A percentile compares a stretch with the other conserved stretches of the same genome.
phyloP scores from a whole-genome alignment of 352 stramenopile species.

The Globisporangium viniferum region DNA sequence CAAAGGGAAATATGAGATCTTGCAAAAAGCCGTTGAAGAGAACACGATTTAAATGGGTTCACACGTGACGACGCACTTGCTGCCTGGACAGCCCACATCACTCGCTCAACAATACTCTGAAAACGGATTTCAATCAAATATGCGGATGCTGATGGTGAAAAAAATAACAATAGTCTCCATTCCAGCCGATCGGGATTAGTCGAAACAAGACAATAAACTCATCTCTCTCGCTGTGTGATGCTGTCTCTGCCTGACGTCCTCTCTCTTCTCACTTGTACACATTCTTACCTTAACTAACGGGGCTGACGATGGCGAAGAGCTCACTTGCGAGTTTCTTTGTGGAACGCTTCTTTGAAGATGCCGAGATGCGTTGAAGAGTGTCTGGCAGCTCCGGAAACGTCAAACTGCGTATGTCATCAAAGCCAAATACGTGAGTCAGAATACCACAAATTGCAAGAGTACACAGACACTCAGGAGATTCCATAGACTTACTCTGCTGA shows the following conservation, averaged over 20 bases:
- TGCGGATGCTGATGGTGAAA: background rate
- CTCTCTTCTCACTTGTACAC: slow-evolving; percentile 5
- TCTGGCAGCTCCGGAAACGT: slow-evolving; percentile 56
- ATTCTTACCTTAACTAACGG: slow-evolving; percentile 36
- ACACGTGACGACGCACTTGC: background rate
- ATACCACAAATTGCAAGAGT: slow-evolving; percentile 11
- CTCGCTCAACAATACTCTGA: too few relatives aligned
- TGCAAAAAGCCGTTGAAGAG: background rate
- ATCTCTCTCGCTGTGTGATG: background rate
- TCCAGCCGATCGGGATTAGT: background rate
- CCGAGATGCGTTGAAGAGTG: slow-evolving; percentile 53
- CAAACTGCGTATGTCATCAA: slow-evolving; percentile 26
- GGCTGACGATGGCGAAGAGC: slow-evolving; percentile 58
- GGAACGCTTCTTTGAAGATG: slow-evolving; percentile 57
- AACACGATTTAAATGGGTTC: background rate
- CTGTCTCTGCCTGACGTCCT: background rate
- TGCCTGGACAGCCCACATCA: background rate
- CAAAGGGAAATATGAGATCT: background rate
- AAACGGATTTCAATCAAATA: background rate
- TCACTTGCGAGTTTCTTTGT: slow-evolving; percentile 70
- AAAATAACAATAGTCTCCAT: slow-evolving; percentile 11
- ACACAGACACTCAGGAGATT: background rate
- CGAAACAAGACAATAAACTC: background rate
- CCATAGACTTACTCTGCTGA: slow-evolving; percentile 37
- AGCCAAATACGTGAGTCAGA: slow-evolving; percentile 4